A percentile compares a stretch with the other conserved stretches of the same genome.
These are phyloP conservation scores for Apophysomyces sp. DNA, from an alignment of 371 early-diverging fungal species.

Conservation along the genomic window DNA sequence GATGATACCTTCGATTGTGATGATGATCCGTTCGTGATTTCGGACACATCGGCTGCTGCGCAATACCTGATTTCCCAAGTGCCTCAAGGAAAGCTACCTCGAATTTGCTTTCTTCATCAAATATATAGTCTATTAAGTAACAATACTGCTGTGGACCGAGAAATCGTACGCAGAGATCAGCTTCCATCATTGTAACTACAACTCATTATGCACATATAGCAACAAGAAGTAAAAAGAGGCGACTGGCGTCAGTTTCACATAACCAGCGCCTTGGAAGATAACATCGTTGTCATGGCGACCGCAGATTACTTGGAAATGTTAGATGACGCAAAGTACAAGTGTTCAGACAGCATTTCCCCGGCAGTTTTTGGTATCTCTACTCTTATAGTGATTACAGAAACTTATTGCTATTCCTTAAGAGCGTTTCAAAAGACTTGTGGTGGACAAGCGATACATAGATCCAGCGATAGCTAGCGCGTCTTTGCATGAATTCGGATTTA, in stretches of 20 bases:
- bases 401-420: background rate
- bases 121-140: conserved; percentile 35
- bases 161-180: conserved; percentile 23
- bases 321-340: conserved; percentile 15
- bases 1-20: conserved; percentile 17
- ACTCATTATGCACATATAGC: conserved; percentile 10
- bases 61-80: conserved; percentile 24
- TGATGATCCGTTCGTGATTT: conserved; percentile 7
- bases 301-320: conserved; percentile 23
- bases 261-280: conserved; percentile 34
- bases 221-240: conserved; percentile 1
- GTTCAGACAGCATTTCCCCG: background rate
- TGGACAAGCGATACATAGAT: conserved; percentile 8
- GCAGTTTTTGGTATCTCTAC: conserved; percentile 12
- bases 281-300: conserved; percentile 25
- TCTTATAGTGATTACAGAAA: background rate
- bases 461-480: conserved; percentile 1
- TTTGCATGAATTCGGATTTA: conserved; percentile 5
- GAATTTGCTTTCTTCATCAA: conserved; percentile 38
- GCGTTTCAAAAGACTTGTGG: conserved; percentile 12
- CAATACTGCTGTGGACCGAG: conserved; percentile 34
- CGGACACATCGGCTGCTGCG: conserved; percentile 35
- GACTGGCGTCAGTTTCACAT: background rate
- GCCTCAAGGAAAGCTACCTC: conserved; percentile 10
- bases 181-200: background rate